phyloP scores from a whole-genome alignment of 768 basidiomycete species.

The Strobilomyces echinocephalus region DNA sequence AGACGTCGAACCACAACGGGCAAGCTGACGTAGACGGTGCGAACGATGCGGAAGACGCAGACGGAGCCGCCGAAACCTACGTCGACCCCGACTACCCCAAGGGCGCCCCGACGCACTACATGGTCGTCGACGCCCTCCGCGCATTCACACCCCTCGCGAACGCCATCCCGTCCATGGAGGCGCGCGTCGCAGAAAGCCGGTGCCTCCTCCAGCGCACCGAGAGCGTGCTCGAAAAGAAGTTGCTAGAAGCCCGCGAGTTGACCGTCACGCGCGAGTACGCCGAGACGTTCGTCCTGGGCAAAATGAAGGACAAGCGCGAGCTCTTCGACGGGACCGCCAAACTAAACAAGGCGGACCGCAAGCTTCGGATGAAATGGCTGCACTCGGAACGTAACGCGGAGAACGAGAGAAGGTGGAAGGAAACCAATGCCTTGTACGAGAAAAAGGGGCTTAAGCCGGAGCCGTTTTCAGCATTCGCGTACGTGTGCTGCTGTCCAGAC shows the following conservation, averaged over 20 bases:
- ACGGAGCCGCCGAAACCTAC: not conserved
- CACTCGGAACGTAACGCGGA: constrained; percentile 17
- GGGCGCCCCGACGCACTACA: constrained; percentile 20
- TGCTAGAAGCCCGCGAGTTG: constrained; percentile 18
- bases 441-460: constrained; percentile 8
- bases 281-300: constrained; percentile 22
- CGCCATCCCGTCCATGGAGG: constrained; percentile 15
- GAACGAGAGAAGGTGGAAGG: constrained; percentile 18
- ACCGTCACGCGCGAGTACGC: constrained; percentile 23
- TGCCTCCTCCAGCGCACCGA: constrained; percentile 18
- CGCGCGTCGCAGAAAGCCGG: constrained; percentile 17
- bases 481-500: constrained; percentile 2
- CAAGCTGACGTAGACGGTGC: too few species aligned
- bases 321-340: constrained; percentile 29
- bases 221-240: constrained; percentile 10
- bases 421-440: constrained; percentile 12
- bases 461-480: constrained; percentile 24
- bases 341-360: constrained; percentile 21
- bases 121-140: constrained; percentile 28
- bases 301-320: constrained; percentile 29
- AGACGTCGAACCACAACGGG: too few species aligned
- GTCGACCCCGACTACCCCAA: not conserved
- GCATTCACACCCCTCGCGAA: constrained; percentile 23
- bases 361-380: constrained; percentile 24
- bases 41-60: constrained; percentile 1